Base-by-base conservation (phyloP, 2,329 filamentous ascomycete genomes). In the Arachnopeziza araneosa region DNA sequence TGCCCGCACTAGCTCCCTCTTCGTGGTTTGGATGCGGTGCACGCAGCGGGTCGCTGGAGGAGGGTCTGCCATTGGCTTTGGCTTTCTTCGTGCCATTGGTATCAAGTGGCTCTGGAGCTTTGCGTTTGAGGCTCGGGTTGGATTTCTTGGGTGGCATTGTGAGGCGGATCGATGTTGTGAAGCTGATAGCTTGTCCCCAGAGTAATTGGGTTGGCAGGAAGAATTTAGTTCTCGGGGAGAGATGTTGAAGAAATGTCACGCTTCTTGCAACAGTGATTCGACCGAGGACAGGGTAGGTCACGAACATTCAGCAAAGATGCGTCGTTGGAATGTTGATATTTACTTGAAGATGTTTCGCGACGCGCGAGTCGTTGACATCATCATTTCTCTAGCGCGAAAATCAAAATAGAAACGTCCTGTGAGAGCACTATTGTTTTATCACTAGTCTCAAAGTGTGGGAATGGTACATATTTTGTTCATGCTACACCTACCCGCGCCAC, bases 1-100 rank as follows among this genome's bases (percentile, higher is more conserved):
- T 85, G 21, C 85, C 86, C 65, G 87, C 76, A 21, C 78, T 72
- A 59, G 78, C 77, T 7, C 74, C 69, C 61, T 77, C 73, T 61
- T 76, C 68, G 1, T 76, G 71, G 14, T 60, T 62, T 10, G 56
- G 60, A 56, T 72, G 70, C 0, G 68, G 68, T 54, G 64, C 58
- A 3, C 63, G 63, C 1, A 71, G 55, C 17, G 64, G 62, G 51
- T 68, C 63, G 12, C 58, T 36, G 50, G 65, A 63, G 30, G 53
- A 63, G 61, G 19, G 10, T 14, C 3, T 30, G 2, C 24, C 52
- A 30, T 51, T 66, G 52, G 55, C 57, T 59, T 69, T 71, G 9
- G 60, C 17, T 56, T 67, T 69, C 48, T 71, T 71, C 0, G 54
- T 52, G 0, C 44, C 32, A 10, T 53, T 55, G 1, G 56, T 53